phyloP scores from a whole-genome alignment of 331 rosid genomes.

The Arachis monticola region DNA sequence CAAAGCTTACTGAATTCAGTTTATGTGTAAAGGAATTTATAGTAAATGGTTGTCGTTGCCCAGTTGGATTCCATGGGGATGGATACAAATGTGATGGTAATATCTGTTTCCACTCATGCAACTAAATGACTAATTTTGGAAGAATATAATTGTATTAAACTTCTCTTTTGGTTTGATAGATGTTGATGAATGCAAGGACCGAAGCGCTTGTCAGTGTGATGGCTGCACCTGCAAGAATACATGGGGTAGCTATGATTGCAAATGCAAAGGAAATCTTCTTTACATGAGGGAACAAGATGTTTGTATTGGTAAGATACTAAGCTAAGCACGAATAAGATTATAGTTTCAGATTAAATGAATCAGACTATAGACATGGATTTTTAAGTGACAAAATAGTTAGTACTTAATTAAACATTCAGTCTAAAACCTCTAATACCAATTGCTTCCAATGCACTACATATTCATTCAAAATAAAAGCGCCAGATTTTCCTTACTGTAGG shows the following conservation, averaged over 20 bases:
- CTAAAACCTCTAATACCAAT: not conserved
- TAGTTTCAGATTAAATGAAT: constrained; percentile 21
- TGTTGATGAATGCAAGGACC: constrained; percentile 79
- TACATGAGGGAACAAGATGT: constrained; percentile 80
- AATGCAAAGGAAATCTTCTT: constrained; percentile 72
- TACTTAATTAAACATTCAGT: not conserved
- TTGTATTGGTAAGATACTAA: constrained; percentile 73
- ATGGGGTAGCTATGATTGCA: constrained; percentile 95
- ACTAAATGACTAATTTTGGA: not conserved
- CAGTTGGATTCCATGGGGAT: constrained; percentile 72
- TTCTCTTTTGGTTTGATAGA: constrained; percentile 49
- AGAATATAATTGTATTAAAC: constrained; percentile 16
- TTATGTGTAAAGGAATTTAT: constrained; percentile 55
- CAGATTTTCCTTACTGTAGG: not conserved
- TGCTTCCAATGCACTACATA: not conserved
- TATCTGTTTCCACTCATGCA: constrained; percentile 21
- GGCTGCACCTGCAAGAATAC: constrained; percentile 86
- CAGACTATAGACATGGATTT: constrained; percentile 1
- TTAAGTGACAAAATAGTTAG: constrained; percentile 1
- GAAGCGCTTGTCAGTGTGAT: constrained; percentile 72
- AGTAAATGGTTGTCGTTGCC: constrained; percentile 76
- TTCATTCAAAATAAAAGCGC: not conserved
- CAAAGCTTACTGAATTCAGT: constrained; percentile 41
- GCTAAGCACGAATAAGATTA: not conserved
- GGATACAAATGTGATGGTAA: constrained; percentile 79